These are phyloP conservation scores for Syzygium aqueum DNA, from an alignment of 345 rosid genomes.

Conservation along the genomic window DNA sequence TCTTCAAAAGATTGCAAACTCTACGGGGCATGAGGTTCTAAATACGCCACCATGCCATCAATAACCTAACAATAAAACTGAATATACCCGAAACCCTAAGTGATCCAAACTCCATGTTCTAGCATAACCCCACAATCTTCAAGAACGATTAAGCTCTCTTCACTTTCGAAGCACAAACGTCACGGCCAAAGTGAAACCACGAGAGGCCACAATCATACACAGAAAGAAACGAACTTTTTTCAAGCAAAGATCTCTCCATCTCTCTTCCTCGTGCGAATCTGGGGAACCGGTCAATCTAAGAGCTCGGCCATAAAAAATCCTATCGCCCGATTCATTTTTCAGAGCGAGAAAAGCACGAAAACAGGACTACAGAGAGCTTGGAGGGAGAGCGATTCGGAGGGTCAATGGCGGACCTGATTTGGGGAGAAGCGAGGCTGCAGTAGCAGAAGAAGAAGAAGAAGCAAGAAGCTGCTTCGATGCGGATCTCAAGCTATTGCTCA, in stretches of 20 bases:
- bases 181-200: background rate
- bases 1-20: background rate
- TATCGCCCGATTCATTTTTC: background rate
- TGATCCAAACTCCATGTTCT: background rate
- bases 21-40: background rate
- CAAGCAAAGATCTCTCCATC: background rate
- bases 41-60: background rate
- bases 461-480: constrained; percentile 54
- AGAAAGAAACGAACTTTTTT: background rate
- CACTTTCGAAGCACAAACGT: background rate
- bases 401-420: constrained; percentile 45
- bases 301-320: background rate
- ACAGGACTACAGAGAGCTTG: background rate
- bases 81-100: background rate
- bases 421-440: constrained; percentile 25
- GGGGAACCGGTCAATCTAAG: background rate
- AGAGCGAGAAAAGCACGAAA: background rate
- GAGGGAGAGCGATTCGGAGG: background rate
- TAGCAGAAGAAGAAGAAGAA: constrained; percentile 17
- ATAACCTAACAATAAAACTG: background rate
- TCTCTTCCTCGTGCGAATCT: background rate
- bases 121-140: background rate
- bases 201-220: background rate
- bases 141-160: background rate
- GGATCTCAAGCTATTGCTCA: constrained; percentile 62